Percentiles rank a stretch among this genome's conserved stretches.
phyloP scores from a whole-genome alignment of 2,329 filamentous ascomycete species.

The Chalara sp. region DNA sequence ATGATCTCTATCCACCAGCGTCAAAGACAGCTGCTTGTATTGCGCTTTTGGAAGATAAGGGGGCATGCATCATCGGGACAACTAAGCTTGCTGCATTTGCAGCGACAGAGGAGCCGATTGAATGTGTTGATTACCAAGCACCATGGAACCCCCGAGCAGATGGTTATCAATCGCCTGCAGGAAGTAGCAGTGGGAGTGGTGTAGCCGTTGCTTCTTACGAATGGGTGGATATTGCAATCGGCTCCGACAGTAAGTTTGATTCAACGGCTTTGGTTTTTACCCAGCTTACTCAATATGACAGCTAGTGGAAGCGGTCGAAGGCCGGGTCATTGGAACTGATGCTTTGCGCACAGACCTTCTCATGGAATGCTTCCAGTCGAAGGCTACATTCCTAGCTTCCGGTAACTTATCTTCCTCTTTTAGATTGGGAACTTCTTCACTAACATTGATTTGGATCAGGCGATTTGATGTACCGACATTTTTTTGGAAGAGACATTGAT shows the following conservation, averaged over 20 bases:
- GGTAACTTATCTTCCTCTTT: not conserved
- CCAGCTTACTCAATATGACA: constrained; percentile 6
- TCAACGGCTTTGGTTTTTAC: not conserved
- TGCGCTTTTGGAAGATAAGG: not conserved
- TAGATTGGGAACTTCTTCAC: not conserved
- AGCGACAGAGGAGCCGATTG: not conserved
- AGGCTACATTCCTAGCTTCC: constrained; percentile 11
- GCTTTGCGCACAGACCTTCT: constrained; percentile 12
- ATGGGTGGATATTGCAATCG: constrained; percentile 2
- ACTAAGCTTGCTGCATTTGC: not conserved
- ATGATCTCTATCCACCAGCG: not conserved
- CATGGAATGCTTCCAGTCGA: constrained; percentile 4
- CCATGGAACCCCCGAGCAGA: constrained; percentile 5
- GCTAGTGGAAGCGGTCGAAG: constrained; percentile 11
- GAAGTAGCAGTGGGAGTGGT: constrained; percentile 4
- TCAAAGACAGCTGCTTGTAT: constrained; percentile 1
- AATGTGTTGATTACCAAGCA: constrained; percentile 2
- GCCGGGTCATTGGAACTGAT: not conserved
- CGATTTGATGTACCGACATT: constrained; percentile 14
- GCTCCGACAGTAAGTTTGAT: constrained; percentile 2
- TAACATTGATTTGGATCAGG: constrained; percentile 1
- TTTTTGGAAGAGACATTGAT: constrained; percentile 11
- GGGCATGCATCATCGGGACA: not conserved
- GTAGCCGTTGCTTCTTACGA: constrained; percentile 1
- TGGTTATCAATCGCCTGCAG: not conserved